Evolutionary conservation across 1,139 yeast genomes (phyloP), one percentile per base, ranked within the genome.

Genomic region (Yamadazyma spencermartinsiae): DNA sequence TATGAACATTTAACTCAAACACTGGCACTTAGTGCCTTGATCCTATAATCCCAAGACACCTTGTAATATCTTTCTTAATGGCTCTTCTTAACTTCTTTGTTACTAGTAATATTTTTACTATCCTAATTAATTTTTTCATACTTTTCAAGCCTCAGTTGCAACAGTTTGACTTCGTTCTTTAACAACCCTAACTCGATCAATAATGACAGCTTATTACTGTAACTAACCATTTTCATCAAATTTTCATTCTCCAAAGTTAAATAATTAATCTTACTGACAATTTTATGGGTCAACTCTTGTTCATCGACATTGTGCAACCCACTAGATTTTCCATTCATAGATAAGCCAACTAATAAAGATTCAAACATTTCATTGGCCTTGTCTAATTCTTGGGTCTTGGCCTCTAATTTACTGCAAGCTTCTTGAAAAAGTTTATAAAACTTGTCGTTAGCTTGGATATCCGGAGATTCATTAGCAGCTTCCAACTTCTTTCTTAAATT

Each of bases 271-370:
- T 87, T 80, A 36, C 76, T 72, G 36, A 87, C 69, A 40, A 86
- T 77, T 49, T 85, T 82, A 55, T 88, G 95, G 7, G 92, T 81
- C 36, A 87, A 62, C 47, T 86, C 92, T 49, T 84, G 80, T 34
- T 81, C 86, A 52, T 87, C 95, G 51, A 74, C 80, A 37, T 42
- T 19, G 27, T 35, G 35, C n/a, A 44, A 43, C 4, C 26, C 26
- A 6, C 7, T 7, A 13, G 32, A 23, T 9, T 37, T 32, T 26
- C 42, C 46, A 39, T 45, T 48, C 51, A 63, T 49, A 26, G 61
- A 43, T 29, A 56, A 42, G 26, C 67, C 57, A 11, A 65, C 67
- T 27, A 83, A 54, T n/a, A 85, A 51, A 13, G 85, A 74, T 51
- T 86, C 94, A 36, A 86, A 63, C 46, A 85, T 69, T 19, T 64